Evolutionary conservation across 495 filamentous ascomycete genomes (phyloP).

Genomic region (Hyaloscypha variabilis): DNA sequence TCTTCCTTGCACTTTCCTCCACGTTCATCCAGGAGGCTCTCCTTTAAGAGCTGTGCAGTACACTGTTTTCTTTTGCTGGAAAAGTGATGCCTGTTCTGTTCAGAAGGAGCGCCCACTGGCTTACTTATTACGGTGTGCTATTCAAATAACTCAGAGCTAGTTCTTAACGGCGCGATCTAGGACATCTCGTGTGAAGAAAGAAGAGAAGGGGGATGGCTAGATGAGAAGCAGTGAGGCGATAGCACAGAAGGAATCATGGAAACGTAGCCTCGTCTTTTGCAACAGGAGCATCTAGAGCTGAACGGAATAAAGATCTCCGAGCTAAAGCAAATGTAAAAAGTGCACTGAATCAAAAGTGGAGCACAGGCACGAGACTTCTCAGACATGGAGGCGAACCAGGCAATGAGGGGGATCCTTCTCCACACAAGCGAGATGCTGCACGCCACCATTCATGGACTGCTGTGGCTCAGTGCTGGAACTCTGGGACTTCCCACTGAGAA

Average conservation of each 20-base stretch:
- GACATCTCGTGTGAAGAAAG: not conserved
- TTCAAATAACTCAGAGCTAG: not conserved
- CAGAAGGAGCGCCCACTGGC: not conserved
- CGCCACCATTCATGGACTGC: not conserved
- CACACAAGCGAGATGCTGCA: not conserved
- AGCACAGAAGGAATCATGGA: not conserved
- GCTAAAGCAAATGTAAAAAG: not conserved
- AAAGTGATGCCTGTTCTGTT: not conserved
- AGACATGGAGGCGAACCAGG: not conserved
- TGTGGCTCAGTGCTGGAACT: not conserved
- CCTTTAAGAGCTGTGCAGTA: not conserved
- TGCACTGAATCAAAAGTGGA: not conserved
- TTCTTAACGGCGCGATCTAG: not conserved
- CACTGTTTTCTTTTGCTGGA: constrained; percentile 1
- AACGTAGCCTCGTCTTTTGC: not conserved
- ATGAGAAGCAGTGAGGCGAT: not conserved
- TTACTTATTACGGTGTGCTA: not conserved
- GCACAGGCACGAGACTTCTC: not conserved
- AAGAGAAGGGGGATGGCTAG: not conserved
- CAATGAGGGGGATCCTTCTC: not conserved
- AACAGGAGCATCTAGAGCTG: not conserved
- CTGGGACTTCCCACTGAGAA: not conserved
- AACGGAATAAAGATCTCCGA: not conserved
- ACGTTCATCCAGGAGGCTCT: not conserved
- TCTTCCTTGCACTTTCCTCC: constrained; percentile 10